A percentile compares a stretch with the other conserved stretches of the same genome.
phyloP scores from a whole-genome alignment of 1,139 yeast genomes.

The Trichomonascaceae sp. region DNA sequence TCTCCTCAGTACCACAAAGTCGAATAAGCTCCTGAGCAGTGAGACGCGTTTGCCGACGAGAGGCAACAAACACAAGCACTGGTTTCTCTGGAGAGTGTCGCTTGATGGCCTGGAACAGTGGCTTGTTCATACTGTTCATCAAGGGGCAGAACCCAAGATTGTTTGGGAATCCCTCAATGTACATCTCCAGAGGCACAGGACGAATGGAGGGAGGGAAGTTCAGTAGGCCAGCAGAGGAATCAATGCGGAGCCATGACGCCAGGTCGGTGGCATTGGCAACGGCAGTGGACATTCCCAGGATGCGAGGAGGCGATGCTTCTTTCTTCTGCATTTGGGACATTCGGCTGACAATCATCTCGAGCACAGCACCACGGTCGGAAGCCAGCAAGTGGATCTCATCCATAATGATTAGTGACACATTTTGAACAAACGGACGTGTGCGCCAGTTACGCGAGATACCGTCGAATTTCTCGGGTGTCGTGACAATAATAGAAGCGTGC shows the following conservation, averaged over 20 bases:
- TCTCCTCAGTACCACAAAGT: constrained; percentile 86
- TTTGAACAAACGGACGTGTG: constrained; percentile 82
- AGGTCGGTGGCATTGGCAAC: constrained; percentile 95
- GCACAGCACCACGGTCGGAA: constrained; percentile 94
- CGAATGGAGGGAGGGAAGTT: constrained; percentile 93
- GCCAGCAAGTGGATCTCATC: constrained; percentile 96
- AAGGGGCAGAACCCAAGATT: constrained; percentile 87
- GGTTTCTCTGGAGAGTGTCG: constrained; percentile 92
- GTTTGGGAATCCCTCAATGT: constrained; percentile 94
- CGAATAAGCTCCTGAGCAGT: constrained; percentile 91
- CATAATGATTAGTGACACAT: constrained; percentile 86
- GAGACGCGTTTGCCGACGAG: constrained; percentile 90
- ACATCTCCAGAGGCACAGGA: constrained; percentile 96
- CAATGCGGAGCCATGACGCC: constrained; percentile 96
- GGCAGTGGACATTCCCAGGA: constrained; percentile 93
- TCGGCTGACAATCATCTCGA: constrained; percentile 97
- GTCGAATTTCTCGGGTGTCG: constrained; percentile 97
- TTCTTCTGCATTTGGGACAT: constrained; percentile 82
- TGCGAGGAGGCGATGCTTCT: constrained; percentile 25
- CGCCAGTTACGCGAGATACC: constrained; percentile 99
- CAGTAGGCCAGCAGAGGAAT: constrained; percentile 55
- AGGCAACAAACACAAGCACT: constrained; percentile 87
- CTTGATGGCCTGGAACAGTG: constrained; percentile 92
- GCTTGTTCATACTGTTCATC: constrained; percentile 97
- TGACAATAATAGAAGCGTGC: constrained; percentile 82